phyloP scores from a whole-genome alignment of 306 rosid genomes.

The Corylus americana region DNA sequence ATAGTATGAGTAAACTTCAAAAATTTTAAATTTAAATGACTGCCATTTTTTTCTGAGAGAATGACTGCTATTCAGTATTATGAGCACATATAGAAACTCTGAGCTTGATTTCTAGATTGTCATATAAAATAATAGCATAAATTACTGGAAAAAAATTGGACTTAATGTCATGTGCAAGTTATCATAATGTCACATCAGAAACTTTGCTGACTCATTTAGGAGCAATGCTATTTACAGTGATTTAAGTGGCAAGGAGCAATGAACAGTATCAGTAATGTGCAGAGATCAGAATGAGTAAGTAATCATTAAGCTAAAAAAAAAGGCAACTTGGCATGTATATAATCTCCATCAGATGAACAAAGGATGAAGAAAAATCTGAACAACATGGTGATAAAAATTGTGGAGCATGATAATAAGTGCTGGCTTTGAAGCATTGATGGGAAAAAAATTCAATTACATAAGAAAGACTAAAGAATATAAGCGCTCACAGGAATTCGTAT shows the following conservation, averaged over 20 bases:
- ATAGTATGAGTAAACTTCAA: neutral
- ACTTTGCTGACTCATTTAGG: neutral
- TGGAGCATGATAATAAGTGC: constrained; percentile 1
- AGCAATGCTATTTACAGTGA: neutral
- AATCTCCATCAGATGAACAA: neutral
- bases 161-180: neutral
- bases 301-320: neutral
- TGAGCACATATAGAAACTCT: neutral
- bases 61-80: neutral
- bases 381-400: neutral
- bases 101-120: neutral
- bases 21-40: constrained; percentile 4
- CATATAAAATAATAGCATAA: neutral
- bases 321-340: neutral
- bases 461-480: constrained; percentile 12
- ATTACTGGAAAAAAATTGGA: neutral
- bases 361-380: neutral
- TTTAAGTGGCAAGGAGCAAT: neutral
- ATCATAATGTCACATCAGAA: neutral
- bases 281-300: neutral
- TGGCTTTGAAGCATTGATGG: constrained; percentile 4
- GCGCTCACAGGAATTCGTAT: constrained; percentile 81
- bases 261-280: neutral
- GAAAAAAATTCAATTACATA: neutral
- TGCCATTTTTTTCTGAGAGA: neutral